Evolutionary conservation across 495 filamentous ascomycete species (phyloP), one percentile per base, ranked within the genome.

Genomic region (Entonaema liquescens): DNA sequence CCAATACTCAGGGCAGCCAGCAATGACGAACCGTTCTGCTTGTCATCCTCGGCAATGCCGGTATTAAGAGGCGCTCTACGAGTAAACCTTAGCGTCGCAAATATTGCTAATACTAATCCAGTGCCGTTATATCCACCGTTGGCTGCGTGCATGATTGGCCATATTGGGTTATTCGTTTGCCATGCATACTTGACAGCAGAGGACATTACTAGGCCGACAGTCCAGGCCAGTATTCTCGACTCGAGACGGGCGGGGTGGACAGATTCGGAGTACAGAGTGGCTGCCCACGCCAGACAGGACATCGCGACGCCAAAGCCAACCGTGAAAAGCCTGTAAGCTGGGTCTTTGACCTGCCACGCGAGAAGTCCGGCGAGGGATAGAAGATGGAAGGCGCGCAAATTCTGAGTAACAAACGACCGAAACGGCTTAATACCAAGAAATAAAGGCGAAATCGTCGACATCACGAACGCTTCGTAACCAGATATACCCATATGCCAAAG

Each of bases 401-500:
- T 92, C 53, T 86, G 87, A 49, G 88, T 78, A 11, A 93, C 84
- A 11, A 92, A 78, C 29, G 85, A 87, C 40, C 92, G 90, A 42
- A 98, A 53, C 2, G 90, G 84, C 31, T 81, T 84, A 62, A 95
- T 90, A 26, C 84, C 87, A 31, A 98, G 90, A n/a, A 98, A 78
- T 23, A 94, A 82, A 0, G 96, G 95, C 5, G 93, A 91, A 56
- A 93, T 74, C n/a, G 91, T 94, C 67, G 85, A 85, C 86, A 97
- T 88, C 78, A 99, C 88, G 67, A 95, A 84, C 26, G 90, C 90
- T 81, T 99, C 96, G 70, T 97, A 98, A 62, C 96, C 96, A 7
- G 96, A 99, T 66, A 99, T 94, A 63, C 96, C 96, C 96, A 99
- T 98, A 78, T 98, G 89, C 96, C 96, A 99, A n/a, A 99, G 87